A percentile compares a stretch with the other conserved stretches of the same genome.
phyloP scores from a whole-genome alignment of 164 flowering plant species.

The Aristolochia fimbriata region DNA sequence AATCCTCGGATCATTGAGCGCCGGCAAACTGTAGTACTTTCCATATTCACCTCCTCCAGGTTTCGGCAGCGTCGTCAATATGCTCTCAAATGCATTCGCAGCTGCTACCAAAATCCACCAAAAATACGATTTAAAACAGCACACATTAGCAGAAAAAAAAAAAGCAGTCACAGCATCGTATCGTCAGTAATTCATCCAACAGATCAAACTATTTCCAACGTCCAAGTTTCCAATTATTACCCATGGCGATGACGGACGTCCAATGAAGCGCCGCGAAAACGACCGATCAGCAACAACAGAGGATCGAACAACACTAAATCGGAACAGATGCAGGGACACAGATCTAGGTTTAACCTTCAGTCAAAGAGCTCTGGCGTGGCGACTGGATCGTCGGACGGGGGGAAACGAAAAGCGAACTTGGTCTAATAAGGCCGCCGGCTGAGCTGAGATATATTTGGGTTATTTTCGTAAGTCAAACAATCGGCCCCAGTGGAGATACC shows the following conservation, averaged over 20 bases:
- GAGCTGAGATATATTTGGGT: too few relatives aligned
- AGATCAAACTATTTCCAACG: too few relatives aligned
- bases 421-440: too few relatives aligned
- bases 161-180: not conserved
- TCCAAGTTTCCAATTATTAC: slow-evolving; percentile 17
- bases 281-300: slow-evolving; percentile 38
- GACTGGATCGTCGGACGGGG: too few relatives aligned
- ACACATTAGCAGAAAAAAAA: not conserved
- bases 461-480: too few relatives aligned
- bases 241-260: slow-evolving; percentile 41
- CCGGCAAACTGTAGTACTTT: slow-evolving; percentile 76
- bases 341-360: too few relatives aligned
- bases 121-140: not conserved
- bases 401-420: too few relatives aligned
- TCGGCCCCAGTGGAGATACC: too few relatives aligned
- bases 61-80: slow-evolving; percentile 20
- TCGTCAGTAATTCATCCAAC: not conserved
- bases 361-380: too few relatives aligned
- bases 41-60: slow-evolving; percentile 75
- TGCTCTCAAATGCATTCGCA: slow-evolving; percentile 16
- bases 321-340: not conserved
- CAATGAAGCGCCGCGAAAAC: slow-evolving; percentile 31
- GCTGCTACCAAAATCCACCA: too few relatives aligned
- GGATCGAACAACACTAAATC: slow-evolving; percentile 39
- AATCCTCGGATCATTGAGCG: slow-evolving; percentile 76